Percentiles rank a stretch among this genome's conserved stretches.
Conservation (phyloP, 108 stramenopile species). For the Nitzschia sp. region DNA sequence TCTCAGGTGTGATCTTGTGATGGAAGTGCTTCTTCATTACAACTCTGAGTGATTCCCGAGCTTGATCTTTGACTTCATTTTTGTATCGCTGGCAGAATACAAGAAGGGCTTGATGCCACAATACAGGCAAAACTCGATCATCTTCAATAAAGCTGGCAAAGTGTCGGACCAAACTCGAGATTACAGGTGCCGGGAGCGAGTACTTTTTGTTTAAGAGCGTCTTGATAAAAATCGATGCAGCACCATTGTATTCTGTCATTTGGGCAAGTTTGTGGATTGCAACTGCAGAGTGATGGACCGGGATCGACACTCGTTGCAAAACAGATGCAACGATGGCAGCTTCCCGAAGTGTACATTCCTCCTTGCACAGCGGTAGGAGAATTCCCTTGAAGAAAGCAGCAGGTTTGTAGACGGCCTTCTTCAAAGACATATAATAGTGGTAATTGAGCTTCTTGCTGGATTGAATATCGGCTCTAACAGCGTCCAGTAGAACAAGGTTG, state of each 20-base stretch:
- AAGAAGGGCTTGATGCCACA: slow-evolving; percentile 98
- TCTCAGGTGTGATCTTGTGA: slow-evolving; percentile 94
- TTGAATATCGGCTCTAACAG: slow-evolving; percentile 92
- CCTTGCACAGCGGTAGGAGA: slow-evolving; percentile 90
- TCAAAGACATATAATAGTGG: slow-evolving; percentile 95
- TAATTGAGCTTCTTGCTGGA: slow-evolving; percentile 95
- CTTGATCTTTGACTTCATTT: slow-evolving; percentile 78
- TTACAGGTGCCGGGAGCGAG: slow-evolving; percentile 93
- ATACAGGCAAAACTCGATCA: slow-evolving; percentile 74
- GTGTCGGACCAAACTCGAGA: slow-evolving; percentile 87
- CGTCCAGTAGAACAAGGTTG: slow-evolving; percentile 93
- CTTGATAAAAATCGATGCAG: slow-evolving; percentile 88
- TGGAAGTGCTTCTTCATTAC: slow-evolving; percentile 92
- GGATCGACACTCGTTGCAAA: slow-evolving; percentile 91
- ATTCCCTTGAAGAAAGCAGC: slow-evolving; percentile 99
- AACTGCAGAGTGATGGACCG: slow-evolving; percentile 96
- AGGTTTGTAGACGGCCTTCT: slow-evolving; percentile 97
- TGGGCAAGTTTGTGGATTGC: slow-evolving; percentile 95
- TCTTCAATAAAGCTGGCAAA: slow-evolving; percentile 82
- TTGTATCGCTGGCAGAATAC: slow-evolving; percentile 96
- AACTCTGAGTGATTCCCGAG: slow-evolving; percentile 69
- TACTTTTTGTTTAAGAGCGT: slow-evolving; percentile 98
- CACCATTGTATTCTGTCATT: slow-evolving; percentile 90
- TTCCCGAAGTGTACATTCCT: slow-evolving; percentile 94
- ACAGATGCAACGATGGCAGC: slow-evolving; percentile 95